Evolutionary conservation across 768 basidiomycete species (phyloP), one percentile per base, ranked within the genome.

Genomic region (Leccinellum luteum): DNA sequence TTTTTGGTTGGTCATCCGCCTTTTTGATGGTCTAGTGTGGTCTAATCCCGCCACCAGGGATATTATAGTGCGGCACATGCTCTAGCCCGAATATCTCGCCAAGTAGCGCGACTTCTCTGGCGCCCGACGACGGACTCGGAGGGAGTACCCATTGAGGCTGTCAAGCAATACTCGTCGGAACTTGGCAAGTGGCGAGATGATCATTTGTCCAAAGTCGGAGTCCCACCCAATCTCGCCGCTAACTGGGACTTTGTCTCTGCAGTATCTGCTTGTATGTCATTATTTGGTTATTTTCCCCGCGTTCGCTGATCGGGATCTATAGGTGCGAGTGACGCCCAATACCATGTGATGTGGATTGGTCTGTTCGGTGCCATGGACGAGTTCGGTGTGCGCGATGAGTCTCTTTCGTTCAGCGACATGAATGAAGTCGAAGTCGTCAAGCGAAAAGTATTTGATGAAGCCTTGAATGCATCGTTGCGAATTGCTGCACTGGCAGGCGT

Each of bases 331-430:
- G 90, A 94, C 68, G 90, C 91, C 28, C 92, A 89, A 28, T 95
- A 90, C 69, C 94, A 97, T 74, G 84, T 89, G 64, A 88, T 95
- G 84, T 96, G 92, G 92, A 85, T 94, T 58, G 83, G 86, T 43
- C 73, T 94, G 4, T 89, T 90, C 71, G 85, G 80, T 60, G 92
- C 93, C 1, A 73, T 96, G 60, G 87, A 92, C 57, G 92, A 95
- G 56, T 93, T 83, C 66, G 92, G 92, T 12, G 78, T 96, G 56
- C 84, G 84, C 59, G 92, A 94, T 64, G 72, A 74, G 30, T 60
- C 69, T 44, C 50, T 69, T 9, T 63, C 69, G 2, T 69, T 71
- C 3, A 71, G 72, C 23, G 63, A 57, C 38, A 72, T 84, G 58
- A 88, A 87, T 68, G 79, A 84, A 54, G 84, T 90, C 48, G 86